These are phyloP conservation scores for Erythrophleum ivorense DNA, from an alignment of 331 rosid species.

Conservation along the genomic window DNA sequence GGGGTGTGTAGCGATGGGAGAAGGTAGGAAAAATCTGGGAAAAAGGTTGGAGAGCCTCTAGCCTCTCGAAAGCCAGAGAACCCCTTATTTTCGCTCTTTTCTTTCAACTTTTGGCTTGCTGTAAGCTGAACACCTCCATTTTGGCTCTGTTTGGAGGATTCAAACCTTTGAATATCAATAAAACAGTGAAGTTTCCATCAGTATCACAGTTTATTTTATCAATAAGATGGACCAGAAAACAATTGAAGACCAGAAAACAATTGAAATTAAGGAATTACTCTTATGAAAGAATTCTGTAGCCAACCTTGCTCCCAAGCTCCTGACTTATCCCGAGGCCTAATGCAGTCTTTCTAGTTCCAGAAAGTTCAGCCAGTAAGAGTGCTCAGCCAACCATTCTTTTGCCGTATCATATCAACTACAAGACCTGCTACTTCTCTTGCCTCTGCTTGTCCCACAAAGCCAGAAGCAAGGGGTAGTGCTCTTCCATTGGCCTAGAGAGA, in stretches of 20 bases:
- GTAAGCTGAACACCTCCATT: background rate
- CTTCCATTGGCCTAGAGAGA: conserved; percentile 68
- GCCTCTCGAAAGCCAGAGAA: background rate
- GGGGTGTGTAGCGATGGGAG: background rate
- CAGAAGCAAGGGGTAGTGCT: conserved; percentile 81
- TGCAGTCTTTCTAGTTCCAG: conserved; percentile 97
- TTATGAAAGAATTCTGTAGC: background rate
- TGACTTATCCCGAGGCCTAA: conserved; percentile 92
- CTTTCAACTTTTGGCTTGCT: background rate
- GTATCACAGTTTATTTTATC: background rate
- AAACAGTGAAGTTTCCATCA: background rate
- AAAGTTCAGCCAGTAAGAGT: conserved; percentile 91
- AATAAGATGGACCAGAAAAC: background rate
- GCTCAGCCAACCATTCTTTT: conserved; percentile 98
- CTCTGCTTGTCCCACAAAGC: conserved; percentile 94
- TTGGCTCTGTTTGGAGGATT: background rate
- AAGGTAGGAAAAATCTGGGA: background rate
- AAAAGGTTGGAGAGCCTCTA: background rate
- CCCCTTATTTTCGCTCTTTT: background rate
- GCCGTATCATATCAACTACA: conserved; percentile 92
- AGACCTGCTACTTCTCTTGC: conserved; percentile 96
- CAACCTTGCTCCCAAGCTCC: conserved; percentile 97
- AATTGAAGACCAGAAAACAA: background rate
- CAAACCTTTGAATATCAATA: background rate
- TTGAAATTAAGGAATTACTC: background rate